These are phyloP conservation scores for Aphanomyces stellatus DNA, from an alignment of 352 stramenopile genomes.

Conservation along the genomic window DNA sequence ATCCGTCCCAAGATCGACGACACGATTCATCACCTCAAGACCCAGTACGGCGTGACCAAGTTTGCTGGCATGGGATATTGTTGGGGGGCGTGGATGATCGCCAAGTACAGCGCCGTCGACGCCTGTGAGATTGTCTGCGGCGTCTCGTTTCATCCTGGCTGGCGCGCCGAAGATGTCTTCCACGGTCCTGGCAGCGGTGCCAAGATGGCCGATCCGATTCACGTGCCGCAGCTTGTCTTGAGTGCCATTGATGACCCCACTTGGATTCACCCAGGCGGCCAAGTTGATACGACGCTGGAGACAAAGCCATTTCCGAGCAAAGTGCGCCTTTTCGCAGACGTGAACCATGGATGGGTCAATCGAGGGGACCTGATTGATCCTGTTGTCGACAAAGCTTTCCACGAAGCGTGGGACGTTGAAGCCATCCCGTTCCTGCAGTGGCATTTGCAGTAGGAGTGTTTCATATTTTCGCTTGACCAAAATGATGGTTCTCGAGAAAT, in stretches of 20 bases:
- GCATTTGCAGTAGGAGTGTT: too few species aligned
- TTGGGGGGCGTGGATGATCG: constrained; percentile 66
- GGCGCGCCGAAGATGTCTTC: constrained; percentile 67
- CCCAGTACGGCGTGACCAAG: constrained; percentile 40
- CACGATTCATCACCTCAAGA: constrained; percentile 60
- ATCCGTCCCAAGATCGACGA: constrained; percentile 45
- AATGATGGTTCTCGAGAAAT: too few species aligned
- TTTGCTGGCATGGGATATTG: constrained; percentile 77
- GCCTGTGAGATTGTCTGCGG: neutral
- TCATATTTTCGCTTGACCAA: too few species aligned
- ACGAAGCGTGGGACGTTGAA: neutral
- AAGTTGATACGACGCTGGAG: constrained; percentile 58
- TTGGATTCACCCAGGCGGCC: constrained; percentile 54
- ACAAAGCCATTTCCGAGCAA: neutral
- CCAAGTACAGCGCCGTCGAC: constrained; percentile 27
- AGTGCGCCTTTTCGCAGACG: neutral
- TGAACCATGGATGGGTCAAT: neutral
- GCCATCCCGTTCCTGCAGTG: neutral
- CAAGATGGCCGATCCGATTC: constrained; percentile 61
- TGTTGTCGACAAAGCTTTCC: neutral
- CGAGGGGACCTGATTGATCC: neutral
- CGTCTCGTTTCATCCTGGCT: constrained; percentile 76
- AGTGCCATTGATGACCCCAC: constrained; percentile 55
- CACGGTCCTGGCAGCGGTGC: constrained; percentile 58
- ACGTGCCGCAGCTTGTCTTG: constrained; percentile 66